A percentile compares a stretch with the other conserved stretches of the same genome.
phyloP scores from a whole-genome alignment of 106 monocot species.

The Apostasia shenzhenica region DNA sequence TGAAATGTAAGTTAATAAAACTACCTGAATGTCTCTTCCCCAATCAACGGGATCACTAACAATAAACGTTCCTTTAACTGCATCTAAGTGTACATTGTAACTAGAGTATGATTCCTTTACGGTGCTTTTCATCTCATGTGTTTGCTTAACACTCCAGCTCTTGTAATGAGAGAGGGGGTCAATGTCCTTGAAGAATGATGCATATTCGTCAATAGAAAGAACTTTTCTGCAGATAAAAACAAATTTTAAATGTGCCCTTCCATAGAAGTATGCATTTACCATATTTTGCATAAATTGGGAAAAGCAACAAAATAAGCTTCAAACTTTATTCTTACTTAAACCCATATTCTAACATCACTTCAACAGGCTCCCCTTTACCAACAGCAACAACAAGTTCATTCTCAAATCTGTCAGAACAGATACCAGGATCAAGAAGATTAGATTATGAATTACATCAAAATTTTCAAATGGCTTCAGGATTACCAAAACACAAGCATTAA shows the following conservation, averaged over 20 bases:
- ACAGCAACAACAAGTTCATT: constrained; percentile 75
- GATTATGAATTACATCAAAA: neutral
- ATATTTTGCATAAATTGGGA: neutral
- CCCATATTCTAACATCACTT: constrained; percentile 90
- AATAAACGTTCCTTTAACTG: constrained; percentile 84
- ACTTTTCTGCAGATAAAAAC: constrained; percentile 62
- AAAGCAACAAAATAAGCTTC: neutral
- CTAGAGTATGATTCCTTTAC: constrained; percentile 17
- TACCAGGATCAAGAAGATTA: neutral
- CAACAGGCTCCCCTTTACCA: constrained; percentile 91
- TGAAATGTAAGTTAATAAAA: neutral
- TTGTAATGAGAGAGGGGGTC: constrained; percentile 81
- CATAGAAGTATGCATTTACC: neutral
- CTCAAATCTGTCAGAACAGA: constrained; percentile 51
- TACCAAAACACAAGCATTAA: neutral
- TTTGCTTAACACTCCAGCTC: constrained; percentile 34
- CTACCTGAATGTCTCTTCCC: constrained; percentile 98
- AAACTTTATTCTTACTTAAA: constrained; percentile 62
- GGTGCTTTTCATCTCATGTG: constrained; percentile 4
- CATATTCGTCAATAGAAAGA: constrained; percentile 92
- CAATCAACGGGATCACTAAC: constrained; percentile 97
- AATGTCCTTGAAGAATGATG: constrained; percentile 75
- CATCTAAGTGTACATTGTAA: constrained; percentile 45
- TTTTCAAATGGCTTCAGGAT: neutral
- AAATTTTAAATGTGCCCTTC: neutral